Conservation (phyloP, 805 yeast genomes). For the Saccharomycopsis vini region DNA sequence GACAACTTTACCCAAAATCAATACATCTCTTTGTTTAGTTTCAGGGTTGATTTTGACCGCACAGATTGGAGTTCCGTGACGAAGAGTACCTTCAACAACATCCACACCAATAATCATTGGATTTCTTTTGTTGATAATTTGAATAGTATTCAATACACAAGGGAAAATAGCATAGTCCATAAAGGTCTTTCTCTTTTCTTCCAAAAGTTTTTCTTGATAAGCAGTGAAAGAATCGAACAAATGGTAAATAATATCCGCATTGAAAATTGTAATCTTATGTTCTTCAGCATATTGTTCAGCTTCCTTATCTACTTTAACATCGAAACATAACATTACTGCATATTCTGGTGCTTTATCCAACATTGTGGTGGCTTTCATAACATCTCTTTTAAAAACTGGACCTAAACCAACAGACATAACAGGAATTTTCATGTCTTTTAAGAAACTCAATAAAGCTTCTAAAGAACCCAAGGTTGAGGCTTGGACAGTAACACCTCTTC, state of each 20-base stretch:
- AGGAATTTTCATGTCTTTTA: conserved; percentile 97
- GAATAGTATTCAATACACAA: conserved; percentile 87
- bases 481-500: conserved; percentile 97
- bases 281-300: conserved; percentile 97
- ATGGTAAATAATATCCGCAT: conserved; percentile 94
- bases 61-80: conserved; percentile 92
- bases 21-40: conserved; percentile 62
- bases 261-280: conserved; percentile 84
- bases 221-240: conserved; percentile 91
- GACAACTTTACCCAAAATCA: conserved; percentile 74
- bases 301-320: conserved; percentile 93
- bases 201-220: conserved; percentile 81
- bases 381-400: conserved; percentile 96
- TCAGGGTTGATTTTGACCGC: conserved; percentile 84
- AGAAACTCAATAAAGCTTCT: conserved; percentile 93
- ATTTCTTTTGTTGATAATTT: conserved; percentile 94
- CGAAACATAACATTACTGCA: conserved; percentile 98
- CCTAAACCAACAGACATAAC: conserved; percentile 98
- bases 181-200: conserved; percentile 82
- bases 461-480: conserved; percentile 97
- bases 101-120: conserved; percentile 99
- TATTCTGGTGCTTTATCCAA: conserved; percentile 89
- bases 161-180: conserved; percentile 89
- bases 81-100: conserved; percentile 81
- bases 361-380: conserved; percentile 96